These are phyloP conservation scores for Acacia pycnantha DNA, from an alignment of 331 rosid genomes.

Conservation along the genomic window DNA sequence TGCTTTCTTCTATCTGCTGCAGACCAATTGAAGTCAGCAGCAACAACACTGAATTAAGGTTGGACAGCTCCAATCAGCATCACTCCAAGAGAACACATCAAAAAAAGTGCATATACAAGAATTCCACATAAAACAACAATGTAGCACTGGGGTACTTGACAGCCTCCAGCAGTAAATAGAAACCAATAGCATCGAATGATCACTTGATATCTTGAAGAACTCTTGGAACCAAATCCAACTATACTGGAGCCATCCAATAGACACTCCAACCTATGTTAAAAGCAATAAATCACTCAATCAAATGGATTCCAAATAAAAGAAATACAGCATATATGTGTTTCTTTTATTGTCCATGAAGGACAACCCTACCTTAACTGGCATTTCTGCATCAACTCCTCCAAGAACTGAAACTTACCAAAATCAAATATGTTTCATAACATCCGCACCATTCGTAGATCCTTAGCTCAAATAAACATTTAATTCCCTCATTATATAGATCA, in stretches of 20 bases:
- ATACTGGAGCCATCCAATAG: conserved; percentile 45
- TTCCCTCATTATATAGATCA: neutral
- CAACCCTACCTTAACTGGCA: conserved; percentile 60
- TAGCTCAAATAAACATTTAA: neutral
- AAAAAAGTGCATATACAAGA: conserved; percentile 60
- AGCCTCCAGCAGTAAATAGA: conserved; percentile 51
- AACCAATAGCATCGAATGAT: conserved; percentile 48
- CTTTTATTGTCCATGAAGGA: conserved; percentile 28
- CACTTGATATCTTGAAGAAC: conserved; percentile 61
- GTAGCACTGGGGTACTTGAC: conserved; percentile 49
- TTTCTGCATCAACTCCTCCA: conserved; percentile 36
- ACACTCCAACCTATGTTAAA: conserved; percentile 71
- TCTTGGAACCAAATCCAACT: conserved; percentile 58
- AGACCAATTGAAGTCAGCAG: conserved; percentile 78
- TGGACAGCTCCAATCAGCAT: conserved; percentile 78
- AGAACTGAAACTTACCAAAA: conserved; percentile 51
- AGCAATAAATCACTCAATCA: conserved; percentile 71
- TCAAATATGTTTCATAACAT: conserved; percentile 18
- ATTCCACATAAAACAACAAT: conserved; percentile 48
- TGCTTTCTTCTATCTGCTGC: conserved; percentile 77
- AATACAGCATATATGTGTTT: conserved; percentile 32
- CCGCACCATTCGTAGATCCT: neutral
- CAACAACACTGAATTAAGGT: conserved; percentile 64
- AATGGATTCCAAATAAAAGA: conserved; percentile 40
- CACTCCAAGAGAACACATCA: conserved; percentile 13